phyloP scores from a whole-genome alignment of 306 rosid species.

The Lathyrus oleraceus region DNA sequence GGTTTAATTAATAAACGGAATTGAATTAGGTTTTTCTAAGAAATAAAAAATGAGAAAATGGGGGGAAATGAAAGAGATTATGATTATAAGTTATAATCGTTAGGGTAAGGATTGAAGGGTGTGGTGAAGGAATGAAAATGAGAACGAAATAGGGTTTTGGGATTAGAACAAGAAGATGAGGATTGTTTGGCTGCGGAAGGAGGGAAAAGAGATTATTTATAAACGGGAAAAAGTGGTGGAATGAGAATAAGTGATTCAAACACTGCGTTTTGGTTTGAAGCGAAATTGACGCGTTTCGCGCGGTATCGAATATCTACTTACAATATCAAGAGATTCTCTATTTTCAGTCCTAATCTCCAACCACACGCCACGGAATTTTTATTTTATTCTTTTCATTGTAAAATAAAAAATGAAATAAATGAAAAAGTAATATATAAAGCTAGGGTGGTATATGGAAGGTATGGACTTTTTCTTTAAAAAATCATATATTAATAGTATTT shows the following conservation, averaged over 20 bases:
- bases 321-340: not conserved
- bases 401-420: not conserved
- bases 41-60: not conserved
- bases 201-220: not conserved
- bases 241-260: not conserved
- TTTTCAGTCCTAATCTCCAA: not conserved
- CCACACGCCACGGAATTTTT: not conserved
- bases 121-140: not conserved
- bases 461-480: too few species aligned
- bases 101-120: not conserved
- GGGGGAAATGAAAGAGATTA: not conserved
- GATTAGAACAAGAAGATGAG: not conserved
- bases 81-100: not conserved
- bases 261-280: conserved; percentile 10
- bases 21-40: too few species aligned
- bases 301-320: not conserved
- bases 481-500: too few species aligned
- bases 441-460: too few species aligned
- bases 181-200: conserved; percentile 8
- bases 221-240: not conserved
- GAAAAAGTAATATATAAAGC: too few species aligned
- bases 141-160: not conserved
- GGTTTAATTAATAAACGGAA: too few species aligned
- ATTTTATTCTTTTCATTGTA: not conserved
- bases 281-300: not conserved